phyloP scores from a whole-genome alignment of 495 filamentous ascomycete species.

The Neurospora tetraspora region DNA sequence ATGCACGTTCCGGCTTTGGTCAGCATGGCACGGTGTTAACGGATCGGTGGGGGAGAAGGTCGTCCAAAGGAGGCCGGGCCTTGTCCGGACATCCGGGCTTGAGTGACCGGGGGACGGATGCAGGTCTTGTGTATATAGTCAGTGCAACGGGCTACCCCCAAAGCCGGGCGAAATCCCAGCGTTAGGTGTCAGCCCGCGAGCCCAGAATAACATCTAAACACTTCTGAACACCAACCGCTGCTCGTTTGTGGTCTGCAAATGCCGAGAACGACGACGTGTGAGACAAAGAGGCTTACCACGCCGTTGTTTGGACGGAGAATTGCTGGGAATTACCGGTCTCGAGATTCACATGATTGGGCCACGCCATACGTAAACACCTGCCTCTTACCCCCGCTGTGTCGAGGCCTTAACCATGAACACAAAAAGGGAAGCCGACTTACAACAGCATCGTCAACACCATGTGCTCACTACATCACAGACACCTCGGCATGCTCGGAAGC shows the following conservation, averaged over 20 bases:
- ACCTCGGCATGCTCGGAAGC: not conserved
- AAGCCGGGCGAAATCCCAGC: not conserved
- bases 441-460: not conserved
- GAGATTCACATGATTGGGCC: not conserved
- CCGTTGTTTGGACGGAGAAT: not conserved
- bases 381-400: not conserved
- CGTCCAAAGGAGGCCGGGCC: not conserved
- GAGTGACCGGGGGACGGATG: not conserved
- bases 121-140: not conserved
- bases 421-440: not conserved
- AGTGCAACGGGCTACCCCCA: not conserved
- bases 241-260: not conserved
- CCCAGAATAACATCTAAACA: not conserved
- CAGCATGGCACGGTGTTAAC: not conserved
- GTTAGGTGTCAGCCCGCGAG: not conserved
- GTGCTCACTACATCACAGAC: not conserved
- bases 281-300: not conserved
- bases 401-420: not conserved
- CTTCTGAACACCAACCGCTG: not conserved
- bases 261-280: not conserved
- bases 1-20: not conserved
- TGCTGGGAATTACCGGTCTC: not conserved
- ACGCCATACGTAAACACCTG: not conserved
- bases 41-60: not conserved
- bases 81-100: not conserved